phyloP scores from a whole-genome alignment of 176 grass and related monocot genomes.

The Leersia perrieri region DNA sequence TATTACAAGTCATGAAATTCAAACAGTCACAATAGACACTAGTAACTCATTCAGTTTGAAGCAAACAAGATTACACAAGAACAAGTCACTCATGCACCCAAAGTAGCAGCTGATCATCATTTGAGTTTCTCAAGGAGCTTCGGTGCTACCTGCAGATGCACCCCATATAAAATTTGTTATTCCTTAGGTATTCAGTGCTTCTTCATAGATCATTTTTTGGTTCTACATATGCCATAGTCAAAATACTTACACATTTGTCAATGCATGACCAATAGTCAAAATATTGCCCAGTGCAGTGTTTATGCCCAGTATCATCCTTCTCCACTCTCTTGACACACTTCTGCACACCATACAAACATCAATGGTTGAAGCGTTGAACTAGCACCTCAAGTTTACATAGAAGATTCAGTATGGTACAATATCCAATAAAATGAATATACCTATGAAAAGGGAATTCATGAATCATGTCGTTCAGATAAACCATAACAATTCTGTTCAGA shows the following conservation, averaged over 20 bases:
- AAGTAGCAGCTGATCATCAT: slow-evolving; percentile 30
- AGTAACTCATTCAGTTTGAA: not conserved
- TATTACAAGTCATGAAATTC: slow-evolving; percentile 23
- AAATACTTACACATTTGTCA: slow-evolving; percentile 62
- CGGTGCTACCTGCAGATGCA: slow-evolving; percentile 42
- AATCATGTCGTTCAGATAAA: not conserved
- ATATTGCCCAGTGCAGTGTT: slow-evolving; percentile 76
- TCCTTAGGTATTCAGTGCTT: not conserved
- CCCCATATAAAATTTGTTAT: not conserved
- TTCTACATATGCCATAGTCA: not conserved
- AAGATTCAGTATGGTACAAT: not conserved
- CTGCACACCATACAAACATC: slow-evolving; percentile 25
- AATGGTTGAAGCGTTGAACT: not conserved
- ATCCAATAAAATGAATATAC: not conserved
- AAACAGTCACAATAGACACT: not conserved
- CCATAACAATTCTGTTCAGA: not conserved
- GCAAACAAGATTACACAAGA: not conserved
- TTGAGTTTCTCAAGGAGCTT: slow-evolving; percentile 54
- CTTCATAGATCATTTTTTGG: not conserved
- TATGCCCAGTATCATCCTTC: slow-evolving; percentile 57
- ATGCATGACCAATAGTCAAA: slow-evolving; percentile 73
- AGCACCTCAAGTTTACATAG: not conserved
- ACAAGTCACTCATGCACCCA: not conserved
- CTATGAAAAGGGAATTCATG: not conserved
- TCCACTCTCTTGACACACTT: slow-evolving; percentile 60